phyloP scores from a whole-genome alignment of 306 rosid genomes.

The Luffa aegyptiaca region DNA sequence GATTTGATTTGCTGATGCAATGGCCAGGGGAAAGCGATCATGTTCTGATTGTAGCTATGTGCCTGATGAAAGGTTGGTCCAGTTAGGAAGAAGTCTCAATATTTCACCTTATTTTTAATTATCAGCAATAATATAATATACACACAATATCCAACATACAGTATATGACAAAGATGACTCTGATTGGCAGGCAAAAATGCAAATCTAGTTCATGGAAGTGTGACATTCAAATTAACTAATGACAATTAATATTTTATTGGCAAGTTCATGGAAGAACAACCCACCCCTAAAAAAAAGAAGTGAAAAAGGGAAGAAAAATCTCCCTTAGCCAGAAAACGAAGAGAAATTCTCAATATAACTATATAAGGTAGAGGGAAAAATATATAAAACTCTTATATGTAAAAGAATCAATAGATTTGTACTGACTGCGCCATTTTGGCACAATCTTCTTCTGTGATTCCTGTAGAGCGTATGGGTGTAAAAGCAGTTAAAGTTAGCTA shows the following conservation, averaged over 20 bases:
- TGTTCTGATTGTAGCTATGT: neutral
- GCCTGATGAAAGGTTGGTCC: neutral
- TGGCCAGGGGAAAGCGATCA: neutral
- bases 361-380: neutral
- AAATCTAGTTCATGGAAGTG: neutral
- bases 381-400: neutral
- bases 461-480: neutral
- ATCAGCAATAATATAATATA: neutral
- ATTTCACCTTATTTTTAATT: neutral
- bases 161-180: neutral
- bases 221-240: neutral
- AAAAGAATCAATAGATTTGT: neutral
- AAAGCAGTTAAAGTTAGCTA: slow-evolving; percentile 26
- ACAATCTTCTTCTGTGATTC: neutral
- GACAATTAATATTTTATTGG: neutral
- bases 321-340: neutral
- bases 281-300: neutral
- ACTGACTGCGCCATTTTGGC: neutral
- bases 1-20: neutral
- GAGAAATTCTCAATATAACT: neutral
- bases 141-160: neutral
- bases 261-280: neutral
- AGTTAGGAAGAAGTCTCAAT: neutral
- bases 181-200: neutral
- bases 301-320: neutral